A percentile compares a stretch with the other conserved stretches of the same genome.
Conservation (phyloP, 2,329 filamentous ascomycete species). For the Fusarium floridanum region DNA sequence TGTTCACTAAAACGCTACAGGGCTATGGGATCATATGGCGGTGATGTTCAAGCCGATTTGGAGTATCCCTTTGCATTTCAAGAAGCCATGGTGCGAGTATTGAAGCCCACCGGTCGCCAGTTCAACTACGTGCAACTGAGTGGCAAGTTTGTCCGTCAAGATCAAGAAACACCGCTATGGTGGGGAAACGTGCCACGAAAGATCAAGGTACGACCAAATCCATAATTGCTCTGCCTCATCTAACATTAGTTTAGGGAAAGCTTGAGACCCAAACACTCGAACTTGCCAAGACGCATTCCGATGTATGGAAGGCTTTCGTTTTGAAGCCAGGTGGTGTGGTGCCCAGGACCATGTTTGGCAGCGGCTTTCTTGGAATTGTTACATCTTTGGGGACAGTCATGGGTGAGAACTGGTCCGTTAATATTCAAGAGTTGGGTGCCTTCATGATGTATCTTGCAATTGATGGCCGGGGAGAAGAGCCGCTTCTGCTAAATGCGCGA, state of each 20-base stretch:
- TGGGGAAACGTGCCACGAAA: conserved; percentile 38
- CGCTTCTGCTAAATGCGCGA: conserved; percentile 23
- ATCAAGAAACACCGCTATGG: conserved; percentile 49
- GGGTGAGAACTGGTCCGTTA: conserved; percentile 36
- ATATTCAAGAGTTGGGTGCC: conserved; percentile 30
- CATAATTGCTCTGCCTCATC: fast-evolving
- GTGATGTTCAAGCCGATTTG: conserved; percentile 32
- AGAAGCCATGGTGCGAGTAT: conserved; percentile 11
- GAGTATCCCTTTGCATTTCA: conserved; percentile 41
- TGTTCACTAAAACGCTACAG: conserved; percentile 8
- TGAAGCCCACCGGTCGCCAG: background rate
- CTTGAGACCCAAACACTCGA: conserved; percentile 29
- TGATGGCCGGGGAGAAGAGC: conserved; percentile 17
- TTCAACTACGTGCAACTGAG: conserved; percentile 52
- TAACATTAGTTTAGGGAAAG: conserved; percentile 21
- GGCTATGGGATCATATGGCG: conserved; percentile 40
- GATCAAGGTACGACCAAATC: conserved; percentile 20
- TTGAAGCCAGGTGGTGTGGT: conserved; percentile 34
- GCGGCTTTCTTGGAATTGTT: background rate
- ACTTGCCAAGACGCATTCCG: conserved; percentile 15
- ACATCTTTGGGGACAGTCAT: conserved; percentile 3
- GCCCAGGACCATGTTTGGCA: background rate
- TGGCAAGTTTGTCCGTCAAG: conserved; percentile 50
- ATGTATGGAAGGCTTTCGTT: conserved; percentile 35
- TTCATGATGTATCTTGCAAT: conserved; percentile 38